A percentile compares a stretch with the other conserved stretches of the same genome.
Evolutionary conservation across 1,284 basidiomycete species (phyloP).

Genomic region (Pterulicium gracile): DNA sequence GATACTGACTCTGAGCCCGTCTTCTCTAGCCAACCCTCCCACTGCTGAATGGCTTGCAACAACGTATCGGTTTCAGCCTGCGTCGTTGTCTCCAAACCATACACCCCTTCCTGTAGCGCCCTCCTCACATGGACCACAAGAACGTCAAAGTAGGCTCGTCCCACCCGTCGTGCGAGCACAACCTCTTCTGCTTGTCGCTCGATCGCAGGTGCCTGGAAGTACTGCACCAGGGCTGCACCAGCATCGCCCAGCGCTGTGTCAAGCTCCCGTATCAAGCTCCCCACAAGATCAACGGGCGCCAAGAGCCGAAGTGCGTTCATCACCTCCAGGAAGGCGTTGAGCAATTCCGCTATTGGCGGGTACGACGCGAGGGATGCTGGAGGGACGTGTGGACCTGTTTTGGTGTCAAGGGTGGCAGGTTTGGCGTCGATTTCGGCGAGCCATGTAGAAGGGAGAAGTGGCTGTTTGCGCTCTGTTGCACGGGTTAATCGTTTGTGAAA

Average conservation of each 20-base stretch:
- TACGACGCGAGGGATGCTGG: constrained; percentile 53
- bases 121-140: constrained; percentile 60
- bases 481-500: background rate
- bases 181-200: constrained; percentile 26
- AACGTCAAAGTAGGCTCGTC: constrained; percentile 44
- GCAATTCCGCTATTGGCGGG: constrained; percentile 65
- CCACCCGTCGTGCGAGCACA: constrained; percentile 38
- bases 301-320: constrained; percentile 79
- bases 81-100: constrained; percentile 29
- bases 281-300: constrained; percentile 39
- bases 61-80: constrained; percentile 5
- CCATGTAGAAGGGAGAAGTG: background rate
- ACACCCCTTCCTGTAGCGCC: constrained; percentile 67
- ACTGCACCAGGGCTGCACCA: constrained; percentile 32
- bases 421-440: constrained; percentile 7
- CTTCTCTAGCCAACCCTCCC: constrained; percentile 18
- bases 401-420: constrained; percentile 7
- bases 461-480: constrained; percentile 6
- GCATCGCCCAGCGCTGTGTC: constrained; percentile 26
- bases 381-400: constrained; percentile 34
- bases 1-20: background rate
- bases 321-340: constrained; percentile 66
- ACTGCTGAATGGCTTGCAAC: constrained; percentile 14
- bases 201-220: constrained; percentile 23
- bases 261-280: background rate